Evolutionary conservation across 2,329 filamentous ascomycete genomes (phyloP).

Genomic region (Zalaria sp.): DNA sequence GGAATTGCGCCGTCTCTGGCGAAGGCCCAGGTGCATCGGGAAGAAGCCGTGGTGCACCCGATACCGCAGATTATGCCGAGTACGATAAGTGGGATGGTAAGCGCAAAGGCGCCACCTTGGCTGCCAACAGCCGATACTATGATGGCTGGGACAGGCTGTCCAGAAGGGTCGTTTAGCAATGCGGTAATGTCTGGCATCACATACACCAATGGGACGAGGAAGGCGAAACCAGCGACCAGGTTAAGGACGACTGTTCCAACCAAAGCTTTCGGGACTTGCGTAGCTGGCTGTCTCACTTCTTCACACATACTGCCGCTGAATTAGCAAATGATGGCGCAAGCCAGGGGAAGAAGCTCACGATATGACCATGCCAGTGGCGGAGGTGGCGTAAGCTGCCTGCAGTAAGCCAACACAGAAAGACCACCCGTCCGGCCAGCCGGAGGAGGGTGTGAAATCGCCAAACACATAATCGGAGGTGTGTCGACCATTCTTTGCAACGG

Average conservation of each 20-base stretch:
- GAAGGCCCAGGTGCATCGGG: constrained; percentile 56
- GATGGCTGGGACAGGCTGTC: constrained; percentile 51
- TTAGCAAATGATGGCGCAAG: neutral
- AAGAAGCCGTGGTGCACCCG: constrained; percentile 54
- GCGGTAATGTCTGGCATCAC: constrained; percentile 49
- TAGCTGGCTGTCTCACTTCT: constrained; percentile 51
- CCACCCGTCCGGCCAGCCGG: constrained; percentile 57
- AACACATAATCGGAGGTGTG: constrained; percentile 50
- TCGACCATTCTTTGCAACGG: constrained; percentile 54
- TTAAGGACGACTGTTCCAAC: constrained; percentile 53
- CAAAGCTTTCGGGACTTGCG: constrained; percentile 61
- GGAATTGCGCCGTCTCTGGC: constrained; percentile 57
- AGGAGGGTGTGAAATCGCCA: constrained; percentile 51
- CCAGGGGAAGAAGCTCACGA: neutral
- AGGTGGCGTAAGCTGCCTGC: constrained; percentile 60
- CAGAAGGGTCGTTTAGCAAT: constrained; percentile 33
- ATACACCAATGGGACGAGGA: constrained; percentile 55
- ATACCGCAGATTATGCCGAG: constrained; percentile 54
- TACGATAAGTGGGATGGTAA: constrained; percentile 51
- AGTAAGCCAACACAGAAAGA: constrained; percentile 60
- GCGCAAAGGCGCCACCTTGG: constrained; percentile 43
- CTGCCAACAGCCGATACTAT: constrained; percentile 48
- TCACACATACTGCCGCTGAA: constrained; percentile 55
- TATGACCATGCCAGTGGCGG: constrained; percentile 65
- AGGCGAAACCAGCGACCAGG: constrained; percentile 50